Evolutionary conservation across 202 grass and related monocot genomes (phyloP).

Genomic region (Zoysia matrella): DNA sequence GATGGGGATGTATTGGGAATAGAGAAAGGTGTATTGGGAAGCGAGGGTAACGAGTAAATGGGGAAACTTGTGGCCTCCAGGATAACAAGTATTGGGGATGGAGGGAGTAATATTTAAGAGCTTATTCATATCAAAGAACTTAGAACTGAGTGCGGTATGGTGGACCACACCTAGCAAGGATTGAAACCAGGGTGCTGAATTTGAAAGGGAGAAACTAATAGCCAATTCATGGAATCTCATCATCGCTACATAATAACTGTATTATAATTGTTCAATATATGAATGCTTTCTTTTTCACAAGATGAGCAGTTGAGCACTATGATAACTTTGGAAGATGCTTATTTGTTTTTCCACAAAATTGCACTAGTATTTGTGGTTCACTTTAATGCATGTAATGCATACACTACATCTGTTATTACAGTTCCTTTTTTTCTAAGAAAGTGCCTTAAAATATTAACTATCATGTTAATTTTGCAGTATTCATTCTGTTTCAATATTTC

Average conservation of each 20-base stretch:
- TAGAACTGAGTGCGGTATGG: not conserved
- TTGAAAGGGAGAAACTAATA: not conserved
- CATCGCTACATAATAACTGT: conserved; percentile 26
- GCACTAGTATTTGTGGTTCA: not conserved
- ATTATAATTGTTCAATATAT: not conserved
- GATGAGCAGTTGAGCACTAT: not conserved
- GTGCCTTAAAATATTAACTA: not conserved
- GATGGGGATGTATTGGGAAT: too few relatives aligned
- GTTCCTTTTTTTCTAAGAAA: not conserved
- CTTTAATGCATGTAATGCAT: not conserved
- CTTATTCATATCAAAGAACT: conserved; percentile 8
- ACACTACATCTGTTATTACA: not conserved
- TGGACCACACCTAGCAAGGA: not conserved
- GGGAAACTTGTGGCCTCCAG: too few relatives aligned
- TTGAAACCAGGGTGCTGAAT: conserved; percentile 1
- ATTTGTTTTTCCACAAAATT: not conserved
- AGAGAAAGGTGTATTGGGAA: too few relatives aligned
- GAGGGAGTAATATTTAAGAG: not conserved
- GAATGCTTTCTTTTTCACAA: conserved; percentile 5
- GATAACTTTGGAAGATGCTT: not conserved
- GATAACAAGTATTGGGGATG: too few relatives aligned
- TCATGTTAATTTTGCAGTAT: conserved; percentile 15
- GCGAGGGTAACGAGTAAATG: too few relatives aligned
- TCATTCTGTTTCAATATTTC: not conserved
- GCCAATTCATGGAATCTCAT: conserved; percentile 3